These are phyloP conservation scores for Fusarium armeniacum DNA, from an alignment of 2,329 filamentous ascomycete species.

Conservation along the genomic window DNA sequence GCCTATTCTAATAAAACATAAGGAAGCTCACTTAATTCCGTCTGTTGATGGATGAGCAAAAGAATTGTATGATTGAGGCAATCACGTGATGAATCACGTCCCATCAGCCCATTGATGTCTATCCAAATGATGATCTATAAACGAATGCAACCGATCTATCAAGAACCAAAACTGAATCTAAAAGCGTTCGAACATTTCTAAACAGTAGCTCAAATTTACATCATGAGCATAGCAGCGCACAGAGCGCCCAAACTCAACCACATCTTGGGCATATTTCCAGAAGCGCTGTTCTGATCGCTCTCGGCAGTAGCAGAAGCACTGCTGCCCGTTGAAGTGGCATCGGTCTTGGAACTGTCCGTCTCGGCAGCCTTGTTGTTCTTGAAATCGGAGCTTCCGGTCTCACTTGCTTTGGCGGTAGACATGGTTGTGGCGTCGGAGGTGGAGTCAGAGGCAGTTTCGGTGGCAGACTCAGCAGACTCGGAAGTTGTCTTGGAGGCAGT, in stretches of 20 bases:
- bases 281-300: conserved; percentile 3
- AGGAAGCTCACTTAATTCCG: not conserved
- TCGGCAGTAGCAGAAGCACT: conserved; percentile 18
- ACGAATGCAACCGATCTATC: too few species aligned
- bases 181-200: too few species aligned
- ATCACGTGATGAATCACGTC: too few species aligned
- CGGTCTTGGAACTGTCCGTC: not conserved
- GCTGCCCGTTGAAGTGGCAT: not conserved
- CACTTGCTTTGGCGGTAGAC: conserved; percentile 1
- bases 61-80: too few species aligned
- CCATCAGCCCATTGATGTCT: too few species aligned
- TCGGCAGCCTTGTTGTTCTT: conserved; percentile 29
- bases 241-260: conserved; percentile 18
- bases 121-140: too few species aligned
- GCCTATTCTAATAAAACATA: not conserved
- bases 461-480: not conserved
- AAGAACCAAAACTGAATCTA: too few species aligned
- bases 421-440: conserved; percentile 18
- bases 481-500: conserved; percentile 6
- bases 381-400: conserved; percentile 17
- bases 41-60: too few species aligned
- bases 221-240: too few species aligned
- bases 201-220: too few species aligned
- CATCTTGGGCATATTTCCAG: conserved; percentile 20
- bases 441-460: conserved; percentile 3